phyloP scores from a whole-genome alignment of 306 rosid genomes.

The Hippophae rhamnoides region DNA sequence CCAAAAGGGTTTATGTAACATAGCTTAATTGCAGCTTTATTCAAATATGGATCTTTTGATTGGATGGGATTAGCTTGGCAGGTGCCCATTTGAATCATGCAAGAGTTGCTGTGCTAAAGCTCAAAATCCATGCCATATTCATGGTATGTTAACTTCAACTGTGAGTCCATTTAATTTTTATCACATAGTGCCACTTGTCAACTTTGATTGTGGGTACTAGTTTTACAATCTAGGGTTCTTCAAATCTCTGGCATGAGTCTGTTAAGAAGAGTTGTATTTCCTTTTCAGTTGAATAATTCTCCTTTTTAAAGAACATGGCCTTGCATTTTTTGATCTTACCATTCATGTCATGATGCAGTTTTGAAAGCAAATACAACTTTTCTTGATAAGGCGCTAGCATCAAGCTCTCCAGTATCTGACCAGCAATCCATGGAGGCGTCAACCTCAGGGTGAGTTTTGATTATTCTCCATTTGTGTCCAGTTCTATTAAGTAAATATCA shows the following conservation, averaged over 20 bases:
- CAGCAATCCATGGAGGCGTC: slow-evolving; percentile 66
- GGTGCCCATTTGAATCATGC: slow-evolving; percentile 88
- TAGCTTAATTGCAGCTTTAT: not conserved
- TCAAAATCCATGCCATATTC: slow-evolving; percentile 92
- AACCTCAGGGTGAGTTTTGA: slow-evolving; percentile 59
- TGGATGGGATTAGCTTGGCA: slow-evolving; percentile 22
- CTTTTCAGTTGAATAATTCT: not conserved
- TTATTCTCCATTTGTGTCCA: slow-evolving; percentile 4
- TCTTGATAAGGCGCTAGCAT: slow-evolving; percentile 52
- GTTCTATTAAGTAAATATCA: not conserved
- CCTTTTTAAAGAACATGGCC: slow-evolving; percentile 2
- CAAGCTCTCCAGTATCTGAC: slow-evolving; percentile 57
- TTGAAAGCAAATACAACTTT: slow-evolving; percentile 63
- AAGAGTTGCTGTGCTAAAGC: slow-evolving; percentile 91
- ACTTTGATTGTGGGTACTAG: too few relatives aligned
- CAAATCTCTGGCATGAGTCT: too few relatives aligned
- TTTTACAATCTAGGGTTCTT: too few relatives aligned
- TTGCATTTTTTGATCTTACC: slow-evolving; percentile 4
- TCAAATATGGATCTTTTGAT: slow-evolving; percentile 1
- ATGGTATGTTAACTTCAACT: slow-evolving; percentile 38
- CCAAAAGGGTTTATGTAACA: not conserved
- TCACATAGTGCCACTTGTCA: too few relatives aligned
- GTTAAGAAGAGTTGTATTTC: not conserved
- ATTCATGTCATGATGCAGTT: slow-evolving; percentile 34
- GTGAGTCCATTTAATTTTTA: not conserved